These are phyloP conservation scores for Coleophoma crateriformis DNA, from an alignment of 2,329 filamentous ascomycete species.

Conservation along the genomic window DNA sequence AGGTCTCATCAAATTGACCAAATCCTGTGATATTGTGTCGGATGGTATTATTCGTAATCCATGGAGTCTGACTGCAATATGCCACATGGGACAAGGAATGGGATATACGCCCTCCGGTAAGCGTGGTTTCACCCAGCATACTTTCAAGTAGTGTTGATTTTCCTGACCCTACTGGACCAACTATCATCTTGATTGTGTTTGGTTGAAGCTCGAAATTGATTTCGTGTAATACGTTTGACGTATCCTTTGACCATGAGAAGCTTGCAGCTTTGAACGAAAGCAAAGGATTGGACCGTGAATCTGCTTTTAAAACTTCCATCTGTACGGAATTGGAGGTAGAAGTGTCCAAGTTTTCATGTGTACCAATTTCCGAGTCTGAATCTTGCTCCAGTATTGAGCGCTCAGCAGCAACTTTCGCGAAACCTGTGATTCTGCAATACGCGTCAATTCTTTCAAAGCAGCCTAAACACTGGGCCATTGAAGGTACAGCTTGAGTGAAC, in stretches of 20 bases:
- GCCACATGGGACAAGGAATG: slow-evolving; percentile 10
- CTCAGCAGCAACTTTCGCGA: slow-evolving; percentile 3
- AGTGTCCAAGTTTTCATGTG: not conserved
- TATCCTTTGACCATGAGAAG: not conserved
- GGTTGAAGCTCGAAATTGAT: not conserved
- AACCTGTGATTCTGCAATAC: slow-evolving; percentile 6
- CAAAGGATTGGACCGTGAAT: not conserved
- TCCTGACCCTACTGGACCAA: slow-evolving; percentile 21
- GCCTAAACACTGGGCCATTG: slow-evolving; percentile 27
- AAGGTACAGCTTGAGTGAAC: slow-evolving; percentile 31
- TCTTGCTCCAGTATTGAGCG: not conserved
- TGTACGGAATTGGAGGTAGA: slow-evolving; percentile 2
- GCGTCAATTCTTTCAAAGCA: slow-evolving; percentile 29
- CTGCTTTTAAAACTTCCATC: not conserved
- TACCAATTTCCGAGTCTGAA: not conserved
- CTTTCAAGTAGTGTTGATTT: slow-evolving; percentile 18
- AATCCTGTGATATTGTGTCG: slow-evolving; percentile 32
- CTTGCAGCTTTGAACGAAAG: not conserved
- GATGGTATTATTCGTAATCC: slow-evolving; percentile 36
- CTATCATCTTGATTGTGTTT: slow-evolving; percentile 5
- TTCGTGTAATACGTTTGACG: not conserved
- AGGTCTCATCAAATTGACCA: slow-evolving; percentile 40
- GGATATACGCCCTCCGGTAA: slow-evolving; percentile 9
- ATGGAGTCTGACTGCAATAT: slow-evolving; percentile 32
- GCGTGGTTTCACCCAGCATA: slow-evolving; percentile 14